phyloP scores from a whole-genome alignment of 345 rosid genomes.

The Eucalyptus albens region DNA sequence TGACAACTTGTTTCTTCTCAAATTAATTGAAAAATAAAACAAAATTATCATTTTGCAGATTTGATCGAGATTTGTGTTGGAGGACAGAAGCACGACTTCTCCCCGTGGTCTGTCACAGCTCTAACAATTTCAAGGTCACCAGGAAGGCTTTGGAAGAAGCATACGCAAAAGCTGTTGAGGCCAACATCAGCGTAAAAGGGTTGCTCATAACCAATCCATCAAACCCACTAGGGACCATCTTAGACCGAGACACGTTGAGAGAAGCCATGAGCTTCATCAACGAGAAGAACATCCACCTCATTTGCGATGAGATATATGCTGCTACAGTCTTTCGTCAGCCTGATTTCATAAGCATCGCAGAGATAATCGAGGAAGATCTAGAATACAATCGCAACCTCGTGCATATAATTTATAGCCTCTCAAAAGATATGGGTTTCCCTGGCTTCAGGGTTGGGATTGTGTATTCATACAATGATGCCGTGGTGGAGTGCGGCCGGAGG shows the following conservation, averaged over 20 bases:
- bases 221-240: slow-evolving; percentile 71
- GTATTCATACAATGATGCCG: slow-evolving; percentile 79
- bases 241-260: slow-evolving; percentile 49
- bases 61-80: slow-evolving; percentile 92
- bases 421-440: slow-evolving; percentile 94
- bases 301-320: slow-evolving; percentile 87
- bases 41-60: slow-evolving; percentile 25
- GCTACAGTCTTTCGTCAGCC: slow-evolving; percentile 66
- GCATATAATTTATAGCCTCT: slow-evolving; percentile 79
- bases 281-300: slow-evolving; percentile 65
- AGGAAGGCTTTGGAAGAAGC: slow-evolving; percentile 63
- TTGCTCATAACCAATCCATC: slow-evolving; percentile 89
- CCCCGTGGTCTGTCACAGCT: slow-evolving; percentile 60
- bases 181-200: slow-evolving; percentile 57
- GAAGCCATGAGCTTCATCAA: slow-evolving; percentile 53
- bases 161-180: slow-evolving; percentile 32
- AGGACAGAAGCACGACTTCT: slow-evolving; percentile 72
- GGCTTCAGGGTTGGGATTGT: slow-evolving; percentile 84
- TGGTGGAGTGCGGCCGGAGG: slow-evolving; percentile 58
- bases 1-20: neutral
- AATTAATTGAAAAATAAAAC: neutral
- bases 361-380: slow-evolving; percentile 46
- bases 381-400: slow-evolving; percentile 43
- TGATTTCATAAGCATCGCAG: slow-evolving; percentile 55
- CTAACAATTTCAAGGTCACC: slow-evolving; percentile 60